Evolutionary conservation across 2,329 filamentous ascomycete species (phyloP), one percentile per base, ranked within the genome.

Genomic region (Ophiostoma angusticollis): DNA sequence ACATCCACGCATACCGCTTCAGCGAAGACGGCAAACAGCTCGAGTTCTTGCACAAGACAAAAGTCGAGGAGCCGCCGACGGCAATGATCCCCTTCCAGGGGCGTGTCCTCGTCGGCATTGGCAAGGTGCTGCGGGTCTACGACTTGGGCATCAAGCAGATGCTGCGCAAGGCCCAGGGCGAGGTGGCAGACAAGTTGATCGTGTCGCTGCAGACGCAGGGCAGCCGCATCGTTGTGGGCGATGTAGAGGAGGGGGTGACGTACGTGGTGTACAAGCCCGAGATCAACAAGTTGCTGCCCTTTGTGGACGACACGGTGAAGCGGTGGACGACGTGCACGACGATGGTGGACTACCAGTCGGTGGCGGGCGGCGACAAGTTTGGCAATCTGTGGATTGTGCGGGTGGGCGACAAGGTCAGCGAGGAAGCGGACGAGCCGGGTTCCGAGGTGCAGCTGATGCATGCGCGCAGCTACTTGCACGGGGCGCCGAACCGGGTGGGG

Each of bases 261-360:
- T 96, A 84, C 50, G 82, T 93, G 11, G 87, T 93, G 18, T 96
- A 94, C 67, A 96, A 98, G 59, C 79, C 80, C 31, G 77, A 85
- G 48, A 83, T 86, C 49, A 96, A 96, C 59, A 82, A 81, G 51
- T 67, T 98, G 34, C 93, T 98, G 43, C 83, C 89, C 0, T 98
- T 98, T 52, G 84, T 74, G 14, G 91, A 98, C 54, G 91, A 99
- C 56, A 81, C 79, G 6, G 72, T 95, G 44, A 71, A 86, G 36
- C 78, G 91, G 23, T 96, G 87, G 84, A 93, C 85, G 1, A 93
- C 85, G 1, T 83, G 83, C 49, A 81, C 83, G 1, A 74, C 86
- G 3, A 94, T 98, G 85, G 79, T 96, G 2, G 91, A 99, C 60
- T 99, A 98, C 58, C 91, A 98, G 57, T 93, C 91, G 1, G 78